Evolutionary conservation across 179 eudicot species (phyloP).

Genomic region (Patellifolia procumbens): DNA sequence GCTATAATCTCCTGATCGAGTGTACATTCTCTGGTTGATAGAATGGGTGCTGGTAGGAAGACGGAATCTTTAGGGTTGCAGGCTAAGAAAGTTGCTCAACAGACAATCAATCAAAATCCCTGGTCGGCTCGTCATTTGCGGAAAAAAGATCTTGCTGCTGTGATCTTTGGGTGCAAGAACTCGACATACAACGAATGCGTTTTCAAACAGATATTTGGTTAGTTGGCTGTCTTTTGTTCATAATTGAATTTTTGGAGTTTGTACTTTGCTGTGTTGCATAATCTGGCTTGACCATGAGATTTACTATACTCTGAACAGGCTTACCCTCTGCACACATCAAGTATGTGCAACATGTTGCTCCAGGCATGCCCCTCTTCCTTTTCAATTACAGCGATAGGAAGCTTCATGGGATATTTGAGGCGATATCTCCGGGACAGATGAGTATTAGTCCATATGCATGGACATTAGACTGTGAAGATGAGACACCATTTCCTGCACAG

Average conservation of each 20-base stretch:
- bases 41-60: constrained; percentile 64
- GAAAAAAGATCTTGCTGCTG: constrained; percentile 70
- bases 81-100: constrained; percentile 28
- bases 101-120: constrained; percentile 24
- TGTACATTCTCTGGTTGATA: constrained; percentile 14
- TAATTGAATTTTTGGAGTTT: background rate
- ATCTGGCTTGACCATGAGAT: constrained; percentile 7
- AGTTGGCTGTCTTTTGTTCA: constrained; percentile 29
- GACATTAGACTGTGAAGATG: constrained; percentile 56
- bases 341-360: constrained; percentile 68
- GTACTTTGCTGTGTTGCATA: background rate
- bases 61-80: constrained; percentile 28
- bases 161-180: constrained; percentile 79
- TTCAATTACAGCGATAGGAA: constrained; percentile 75
- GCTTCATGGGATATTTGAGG: constrained; percentile 87
- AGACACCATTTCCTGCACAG: constrained; percentile 87
- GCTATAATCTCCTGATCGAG: background rate
- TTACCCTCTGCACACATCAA: constrained; percentile 65
- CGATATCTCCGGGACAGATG: constrained; percentile 66
- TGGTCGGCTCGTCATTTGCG: constrained; percentile 45
- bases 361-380: constrained; percentile 80
- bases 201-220: constrained; percentile 72
- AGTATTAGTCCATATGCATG: constrained; percentile 74
- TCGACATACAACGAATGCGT: constrained; percentile 64
- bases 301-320: constrained; percentile 45